Conservation (phyloP, 257 asterid genomes). For the Solanum phureja region DNA sequence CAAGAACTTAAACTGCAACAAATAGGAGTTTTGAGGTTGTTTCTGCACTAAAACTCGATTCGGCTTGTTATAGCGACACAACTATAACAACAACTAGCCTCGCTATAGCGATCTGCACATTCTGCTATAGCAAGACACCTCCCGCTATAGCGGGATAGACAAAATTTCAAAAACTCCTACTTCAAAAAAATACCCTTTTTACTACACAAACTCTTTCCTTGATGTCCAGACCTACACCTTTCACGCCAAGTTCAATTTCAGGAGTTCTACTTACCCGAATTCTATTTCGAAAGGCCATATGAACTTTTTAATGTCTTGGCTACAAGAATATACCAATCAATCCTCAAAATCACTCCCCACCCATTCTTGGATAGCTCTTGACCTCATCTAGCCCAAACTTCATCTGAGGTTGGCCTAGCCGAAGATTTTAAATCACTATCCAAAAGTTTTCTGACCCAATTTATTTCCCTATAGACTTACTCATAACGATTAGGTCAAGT, state of each 20-base stretch:
- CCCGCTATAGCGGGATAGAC: neutral
- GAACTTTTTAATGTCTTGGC: neutral
- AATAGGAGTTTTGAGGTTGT: neutral
- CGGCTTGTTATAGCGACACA: fast-evolving
- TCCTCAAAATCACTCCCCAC: neutral
- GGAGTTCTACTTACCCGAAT: neutral
- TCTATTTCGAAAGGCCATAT: fast-evolving
- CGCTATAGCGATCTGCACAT: neutral
- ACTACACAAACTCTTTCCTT: neutral
- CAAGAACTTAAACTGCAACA: neutral
- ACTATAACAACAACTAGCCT: neutral
- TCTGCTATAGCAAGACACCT: fast-evolving
- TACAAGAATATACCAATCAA: neutral
- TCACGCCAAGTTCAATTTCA: neutral
- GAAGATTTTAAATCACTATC: neutral
- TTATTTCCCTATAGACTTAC: neutral
- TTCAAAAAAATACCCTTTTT: neutral
- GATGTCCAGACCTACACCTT: neutral
- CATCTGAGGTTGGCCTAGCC: neutral
- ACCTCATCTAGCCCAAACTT: neutral
- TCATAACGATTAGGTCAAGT: neutral
- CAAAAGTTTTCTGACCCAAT: no score
- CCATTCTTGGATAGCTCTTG: neutral
- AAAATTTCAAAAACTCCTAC: neutral
- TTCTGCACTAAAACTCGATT: no score